Evolutionary conservation across 2,329 filamentous ascomycete species (phyloP).

Genomic region (Penicillium psychrosexuale): DNA sequence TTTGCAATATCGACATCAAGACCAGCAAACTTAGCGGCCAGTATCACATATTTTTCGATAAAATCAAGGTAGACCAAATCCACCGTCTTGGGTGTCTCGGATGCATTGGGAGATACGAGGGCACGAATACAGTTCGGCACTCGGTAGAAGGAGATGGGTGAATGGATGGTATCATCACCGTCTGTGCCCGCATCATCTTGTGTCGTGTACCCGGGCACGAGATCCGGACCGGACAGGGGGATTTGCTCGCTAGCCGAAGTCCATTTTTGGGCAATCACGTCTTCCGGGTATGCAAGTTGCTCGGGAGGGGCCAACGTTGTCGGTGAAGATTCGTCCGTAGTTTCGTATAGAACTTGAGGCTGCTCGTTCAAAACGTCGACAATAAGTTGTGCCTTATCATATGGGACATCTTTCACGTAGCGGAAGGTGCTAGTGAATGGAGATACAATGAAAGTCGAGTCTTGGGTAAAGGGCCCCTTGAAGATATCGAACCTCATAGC

Average conservation of each 20-base stretch:
- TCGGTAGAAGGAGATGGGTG: conserved; percentile 67
- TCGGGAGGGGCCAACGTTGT: conserved; percentile 46
- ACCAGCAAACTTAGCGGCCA: conserved; percentile 65
- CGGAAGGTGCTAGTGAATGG: conserved; percentile 80
- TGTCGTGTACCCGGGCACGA: conserved; percentile 80
- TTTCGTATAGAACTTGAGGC: conserved; percentile 46
- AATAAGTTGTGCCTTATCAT: conserved; percentile 68
- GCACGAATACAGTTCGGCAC: conserved; percentile 83
- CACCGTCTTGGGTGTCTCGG: conserved; percentile 63
- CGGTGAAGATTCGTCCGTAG: conserved; percentile 13
- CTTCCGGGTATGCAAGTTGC: conserved; percentile 34
- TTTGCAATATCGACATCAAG: conserved; percentile 46
- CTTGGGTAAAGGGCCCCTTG: conserved; percentile 82
- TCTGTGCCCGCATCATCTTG: conserved; percentile 76
- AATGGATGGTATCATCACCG: conserved; percentile 87
- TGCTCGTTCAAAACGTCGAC: conserved; percentile 58
- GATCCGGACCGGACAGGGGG: conserved; percentile 38
- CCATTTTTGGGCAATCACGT: conserved; percentile 20
- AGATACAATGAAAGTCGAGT: conserved; percentile 80
- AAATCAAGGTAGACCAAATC: conserved; percentile 93
- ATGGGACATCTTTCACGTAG: conserved; percentile 78
- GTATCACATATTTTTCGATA: conserved; percentile 74
- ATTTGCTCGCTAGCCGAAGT: conserved; percentile 25
- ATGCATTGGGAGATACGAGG: conserved; percentile 48
- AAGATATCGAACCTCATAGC: conserved; percentile 95